phyloP scores from a whole-genome alignment of 2,329 filamentous ascomycete genomes.

The Cladosporium sp. region DNA sequence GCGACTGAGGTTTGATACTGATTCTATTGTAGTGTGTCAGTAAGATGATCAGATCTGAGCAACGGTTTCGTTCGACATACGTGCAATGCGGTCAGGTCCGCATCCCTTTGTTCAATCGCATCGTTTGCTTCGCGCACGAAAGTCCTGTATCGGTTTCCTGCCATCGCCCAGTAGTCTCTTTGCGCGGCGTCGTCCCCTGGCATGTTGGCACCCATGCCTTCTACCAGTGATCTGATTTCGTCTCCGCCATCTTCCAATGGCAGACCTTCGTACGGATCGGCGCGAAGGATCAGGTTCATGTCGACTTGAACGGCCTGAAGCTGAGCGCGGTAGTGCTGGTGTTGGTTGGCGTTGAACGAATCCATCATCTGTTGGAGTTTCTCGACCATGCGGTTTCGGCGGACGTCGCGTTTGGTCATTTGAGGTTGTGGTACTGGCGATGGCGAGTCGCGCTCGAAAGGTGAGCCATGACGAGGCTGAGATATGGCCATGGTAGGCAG shows the following conservation, averaged over 20 bases:
- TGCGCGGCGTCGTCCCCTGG: slow-evolving; percentile 55
- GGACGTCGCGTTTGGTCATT: slow-evolving; percentile 82
- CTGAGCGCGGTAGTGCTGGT: slow-evolving; percentile 83
- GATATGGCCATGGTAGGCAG: not conserved
- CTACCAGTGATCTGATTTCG: slow-evolving; percentile 63
- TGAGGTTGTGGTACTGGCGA: slow-evolving; percentile 51
- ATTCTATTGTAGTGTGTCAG: slow-evolving; percentile 44
- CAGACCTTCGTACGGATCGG: slow-evolving; percentile 72
- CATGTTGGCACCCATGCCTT: slow-evolving; percentile 42
- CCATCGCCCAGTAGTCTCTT: slow-evolving; percentile 64
- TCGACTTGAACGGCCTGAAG: slow-evolving; percentile 90
- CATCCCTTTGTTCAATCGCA: slow-evolving; percentile 82
- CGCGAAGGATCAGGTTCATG: slow-evolving; percentile 79
- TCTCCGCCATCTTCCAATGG: slow-evolving; percentile 67
- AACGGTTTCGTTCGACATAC: slow-evolving; percentile 53
- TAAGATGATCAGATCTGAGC: not conserved
- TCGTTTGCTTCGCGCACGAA: slow-evolving; percentile 88
- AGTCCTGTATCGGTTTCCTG: slow-evolving; percentile 79
- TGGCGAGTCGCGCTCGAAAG: slow-evolving; percentile 25
- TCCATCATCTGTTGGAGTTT: slow-evolving; percentile 74
- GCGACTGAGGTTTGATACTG: slow-evolving; percentile 58
- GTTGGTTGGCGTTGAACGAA: slow-evolving; percentile 76
- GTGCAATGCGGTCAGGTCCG: slow-evolving; percentile 76
- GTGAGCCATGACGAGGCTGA: slow-evolving; percentile 13
- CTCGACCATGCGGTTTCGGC: slow-evolving; percentile 78